Base-by-base conservation (phyloP, 2,329 filamentous ascomycete genomes). In the Ophiostoma ips region DNA sequence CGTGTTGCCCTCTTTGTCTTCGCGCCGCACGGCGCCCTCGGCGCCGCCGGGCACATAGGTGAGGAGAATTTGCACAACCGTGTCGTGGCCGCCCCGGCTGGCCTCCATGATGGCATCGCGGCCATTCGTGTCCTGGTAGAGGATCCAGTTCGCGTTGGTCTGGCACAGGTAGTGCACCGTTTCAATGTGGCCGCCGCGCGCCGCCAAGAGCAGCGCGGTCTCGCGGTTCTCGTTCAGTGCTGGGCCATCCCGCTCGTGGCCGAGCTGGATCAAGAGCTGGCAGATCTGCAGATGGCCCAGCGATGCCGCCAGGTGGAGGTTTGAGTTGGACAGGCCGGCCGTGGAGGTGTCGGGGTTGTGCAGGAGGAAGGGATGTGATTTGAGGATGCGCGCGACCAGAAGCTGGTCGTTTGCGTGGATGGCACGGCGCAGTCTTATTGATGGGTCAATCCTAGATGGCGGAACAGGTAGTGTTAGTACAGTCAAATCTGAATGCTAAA, bases 121-220 rank as follows among this genome's bases (percentile, higher is more conserved):
- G 7, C 87, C 85, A 10, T 72, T 67, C 31, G 75, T 69, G 61
- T 94, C 86, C 44, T 75, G 72, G 50, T 79, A 76, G 5, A 77
- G 66, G 46, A 90, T 81, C 54, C 72, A 78, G 12, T 69, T 63
- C 0, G 81, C 77, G 59, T 84, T 79, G 16, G 71, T 63, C 53
- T 80, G 73, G 60, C 80, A 79, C 5, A 94, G 73, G 34, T 85
- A 70, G 55, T 83, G 78, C 13, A 87, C 86, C 19, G 86, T 77
- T 46, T 86, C 81, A 56, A 83, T 79, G 59, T 87, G 83, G 13
- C 83, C 83, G 1, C 73, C 73, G 7, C 68, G 68, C 1, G 84
- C 78, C 11, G 87, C 87, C 3, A 92, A 73, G 77, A 90, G 88
- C 46, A 94, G 71, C 0, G 87, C 82, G 0, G 87, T 94, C 60